A percentile compares a stretch with the other conserved stretches of the same genome.
These are phyloP conservation scores for Dispira parvispora DNA, from an alignment of 192 early-diverging fungal genomes.

Conservation along the genomic window DNA sequence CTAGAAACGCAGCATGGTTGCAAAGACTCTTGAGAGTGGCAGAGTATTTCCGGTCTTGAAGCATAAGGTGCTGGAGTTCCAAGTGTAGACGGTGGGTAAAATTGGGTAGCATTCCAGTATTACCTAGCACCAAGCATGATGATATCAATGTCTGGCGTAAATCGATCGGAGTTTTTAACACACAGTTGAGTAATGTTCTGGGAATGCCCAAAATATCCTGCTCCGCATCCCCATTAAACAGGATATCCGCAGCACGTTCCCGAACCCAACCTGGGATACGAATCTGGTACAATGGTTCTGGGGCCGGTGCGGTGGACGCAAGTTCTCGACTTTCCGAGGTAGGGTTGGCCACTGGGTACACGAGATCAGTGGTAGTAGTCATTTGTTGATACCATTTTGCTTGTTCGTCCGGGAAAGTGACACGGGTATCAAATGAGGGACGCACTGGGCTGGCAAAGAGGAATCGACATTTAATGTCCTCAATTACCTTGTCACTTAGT, in stretches of 20 bases:
- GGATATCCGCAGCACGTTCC: conserved; percentile 57
- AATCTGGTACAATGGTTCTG: background rate
- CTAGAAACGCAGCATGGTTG: conserved; percentile 35
- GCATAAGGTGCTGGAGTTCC: conserved; percentile 37
- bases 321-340: background rate
- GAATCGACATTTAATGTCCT: conserved; percentile 48
- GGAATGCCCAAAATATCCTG: conserved; percentile 40
- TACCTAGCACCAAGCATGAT: conserved; percentile 58
- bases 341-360: conserved; percentile 2
- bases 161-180: conserved; percentile 48
- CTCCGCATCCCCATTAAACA: conserved; percentile 57
- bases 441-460: conserved; percentile 29
- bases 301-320: background rate
- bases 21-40: conserved; percentile 25
- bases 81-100: conserved; percentile 41
- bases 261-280: conserved; percentile 71
- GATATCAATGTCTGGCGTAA: conserved; percentile 42
- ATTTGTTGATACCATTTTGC: conserved; percentile 6
- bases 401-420: background rate
- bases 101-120: conserved; percentile 56
- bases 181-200: conserved; percentile 31
- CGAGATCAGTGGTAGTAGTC: background rate
- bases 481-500: conserved; percentile 34
- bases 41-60: conserved; percentile 27
- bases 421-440: background rate